Evolutionary conservation across 2,329 filamentous ascomycete species (phyloP).

Genomic region (Colletotrichum sidae): DNA sequence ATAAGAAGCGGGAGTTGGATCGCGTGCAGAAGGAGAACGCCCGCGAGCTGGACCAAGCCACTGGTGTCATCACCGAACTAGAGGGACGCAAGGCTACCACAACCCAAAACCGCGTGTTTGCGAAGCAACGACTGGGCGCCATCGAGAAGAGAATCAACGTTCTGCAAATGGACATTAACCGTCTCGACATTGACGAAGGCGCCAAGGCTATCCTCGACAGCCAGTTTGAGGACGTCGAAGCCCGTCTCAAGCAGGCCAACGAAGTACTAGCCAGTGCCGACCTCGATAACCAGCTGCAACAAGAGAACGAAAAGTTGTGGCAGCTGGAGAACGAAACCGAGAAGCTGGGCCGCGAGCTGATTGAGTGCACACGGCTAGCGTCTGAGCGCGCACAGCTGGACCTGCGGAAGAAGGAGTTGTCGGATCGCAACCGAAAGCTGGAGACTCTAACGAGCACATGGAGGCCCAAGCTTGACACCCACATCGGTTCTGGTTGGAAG

Average conservation of each 20-base stretch:
- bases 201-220: slow-evolving; percentile 81
- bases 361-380: slow-evolving; percentile 84
- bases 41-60: slow-evolving; percentile 79
- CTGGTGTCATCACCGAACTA: slow-evolving; percentile 76
- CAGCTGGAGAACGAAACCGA: slow-evolving; percentile 79
- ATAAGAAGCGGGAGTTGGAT: slow-evolving; percentile 84
- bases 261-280: slow-evolving; percentile 71
- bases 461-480: slow-evolving; percentile 72
- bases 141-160: slow-evolving; percentile 78
- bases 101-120: slow-evolving; percentile 78
- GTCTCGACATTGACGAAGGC: slow-evolving; percentile 88
- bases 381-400: slow-evolving; percentile 87
- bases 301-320: slow-evolving; percentile 73
- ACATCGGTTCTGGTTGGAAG: slow-evolving; percentile 77
- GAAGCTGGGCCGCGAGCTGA: slow-evolving; percentile 81
- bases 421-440: slow-evolving; percentile 78
- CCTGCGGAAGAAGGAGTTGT: slow-evolving; percentile 82
- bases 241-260: slow-evolving; percentile 70
- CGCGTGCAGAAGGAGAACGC: slow-evolving; percentile 78
- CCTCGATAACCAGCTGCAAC: slow-evolving; percentile 78
- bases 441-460: slow-evolving; percentile 83
- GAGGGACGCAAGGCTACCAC: slow-evolving; percentile 79
- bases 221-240: slow-evolving; percentile 76
- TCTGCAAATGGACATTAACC: slow-evolving; percentile 76
- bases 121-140: slow-evolving; percentile 76